Base-by-base conservation (phyloP, 1,284 basidiomycete genomes). In the Cryptococcus wingfieldii region DNA sequence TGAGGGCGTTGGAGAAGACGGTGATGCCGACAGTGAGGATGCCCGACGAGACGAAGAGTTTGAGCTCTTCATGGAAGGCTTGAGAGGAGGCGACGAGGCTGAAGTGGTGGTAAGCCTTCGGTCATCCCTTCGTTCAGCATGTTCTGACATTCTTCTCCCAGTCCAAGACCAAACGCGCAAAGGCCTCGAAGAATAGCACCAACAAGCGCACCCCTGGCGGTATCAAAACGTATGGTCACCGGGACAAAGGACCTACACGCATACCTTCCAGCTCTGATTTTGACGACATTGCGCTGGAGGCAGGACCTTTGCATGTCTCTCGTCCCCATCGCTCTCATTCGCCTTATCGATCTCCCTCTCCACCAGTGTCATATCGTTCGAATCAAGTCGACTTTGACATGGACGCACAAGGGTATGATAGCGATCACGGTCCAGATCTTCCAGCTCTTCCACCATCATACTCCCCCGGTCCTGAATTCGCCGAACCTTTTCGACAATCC, bases 211-310 rank as follows among this genome's bases (percentile, higher is more conserved):
- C 54, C 7, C 58, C 54, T 12, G 37, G 37, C 2, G 56, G 58
- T 7, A 28, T 38, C 41, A 59, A 47, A 28, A 59, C 58, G 2
- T 59, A 59, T 34, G 58, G 31, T 10, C 31, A 34, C 54, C 12
- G 47, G 42, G 19, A 42, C 13, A 42, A 56, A 47, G 38, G 27
- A 50, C 25, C 47, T 27, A 28, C 14, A 43, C 14, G 13, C 31
- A 16, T 34, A 38, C 10, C 44, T 41, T 42, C 55, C n/a, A 38
- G 19, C 13, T 48, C 53, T 3, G 46, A 49, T n/a, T 51, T 39
- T 19, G 54, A 53, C 12, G 31, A 34, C 18, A 18, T 31, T 10
- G 9, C 42, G 9, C 42, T 44, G 6, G 18, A 44, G 25, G 18
- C 42, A n/a, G 5, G 6, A 18, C n/a, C 18, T 25, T 44, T 4